phyloP scores from a whole-genome alignment of 148 eudicot species.

The Amaranthus hypochondriacus region DNA sequence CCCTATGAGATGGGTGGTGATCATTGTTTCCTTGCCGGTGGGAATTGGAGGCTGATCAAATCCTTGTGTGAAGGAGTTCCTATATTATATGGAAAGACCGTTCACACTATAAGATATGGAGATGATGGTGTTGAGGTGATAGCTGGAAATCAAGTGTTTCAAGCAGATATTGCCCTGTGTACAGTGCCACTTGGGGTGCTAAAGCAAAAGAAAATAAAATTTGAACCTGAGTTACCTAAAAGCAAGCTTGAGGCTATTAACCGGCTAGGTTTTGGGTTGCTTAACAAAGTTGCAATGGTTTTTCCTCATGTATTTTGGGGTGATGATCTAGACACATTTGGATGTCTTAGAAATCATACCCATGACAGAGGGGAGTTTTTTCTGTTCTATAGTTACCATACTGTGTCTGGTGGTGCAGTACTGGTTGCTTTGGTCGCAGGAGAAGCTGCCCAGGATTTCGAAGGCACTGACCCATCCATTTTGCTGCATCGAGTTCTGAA shows the following conservation, averaged over 20 bases:
- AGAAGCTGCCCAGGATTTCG: slow-evolving; percentile 75
- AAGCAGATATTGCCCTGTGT: slow-evolving; percentile 77
- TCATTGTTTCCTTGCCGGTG: slow-evolving; percentile 95
- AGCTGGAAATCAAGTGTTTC: slow-evolving; percentile 69
- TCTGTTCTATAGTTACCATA: slow-evolving; percentile 84
- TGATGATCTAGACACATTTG: slow-evolving; percentile 90
- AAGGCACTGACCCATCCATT: slow-evolving; percentile 52
- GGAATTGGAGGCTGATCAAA: slow-evolving; percentile 75
- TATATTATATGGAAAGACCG: slow-evolving; percentile 60
- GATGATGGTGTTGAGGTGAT: slow-evolving; percentile 66
- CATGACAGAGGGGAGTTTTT: slow-evolving; percentile 74
- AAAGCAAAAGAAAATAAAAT: slow-evolving; percentile 52
- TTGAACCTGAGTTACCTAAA: slow-evolving; percentile 76
- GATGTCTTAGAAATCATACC: slow-evolving; percentile 56
- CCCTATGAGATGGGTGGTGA: slow-evolving; percentile 99
- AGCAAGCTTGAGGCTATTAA: slow-evolving; percentile 75
- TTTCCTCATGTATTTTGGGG: slow-evolving; percentile 88
- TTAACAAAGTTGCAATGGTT: slow-evolving; percentile 92
- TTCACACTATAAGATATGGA: slow-evolving; percentile 63
- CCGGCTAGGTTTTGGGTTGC: slow-evolving; percentile 87
- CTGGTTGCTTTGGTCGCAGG: slow-evolving; percentile 85
- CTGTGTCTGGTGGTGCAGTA: slow-evolving; percentile 85
- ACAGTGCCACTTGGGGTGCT: slow-evolving; percentile 91
- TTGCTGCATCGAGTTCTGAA: slow-evolving; percentile 63
- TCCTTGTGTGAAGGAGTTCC: slow-evolving; percentile 82